Evolutionary conservation across 192 early-diverging fungal species (phyloP), one percentile per base, ranked within the genome.

Genomic region (Ramicandelaber brevisporus): DNA sequence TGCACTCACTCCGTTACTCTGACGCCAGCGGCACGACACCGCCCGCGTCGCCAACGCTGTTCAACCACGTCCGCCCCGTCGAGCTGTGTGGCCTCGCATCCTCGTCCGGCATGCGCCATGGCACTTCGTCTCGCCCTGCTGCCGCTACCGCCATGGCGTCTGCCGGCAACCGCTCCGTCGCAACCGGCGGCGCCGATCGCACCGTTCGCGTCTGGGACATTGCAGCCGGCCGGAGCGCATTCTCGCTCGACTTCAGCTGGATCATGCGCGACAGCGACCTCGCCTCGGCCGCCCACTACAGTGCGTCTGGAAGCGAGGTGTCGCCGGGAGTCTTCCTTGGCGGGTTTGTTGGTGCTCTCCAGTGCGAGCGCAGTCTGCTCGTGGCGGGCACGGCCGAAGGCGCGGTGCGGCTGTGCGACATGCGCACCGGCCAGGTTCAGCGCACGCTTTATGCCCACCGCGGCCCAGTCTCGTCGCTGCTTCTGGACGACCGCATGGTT

Each of bases 121-220:
- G 20, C 26, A 43, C 43, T 14, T 42, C 53, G 27, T 22, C 43
- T 0, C 43, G 42, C 6, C 52, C 55, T 21, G 18, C 27, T 0
- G 48, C 41, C 16, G 54, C 42, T 2, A 46, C 53, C 12, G 53
- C 51, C 5, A 55, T 38, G 26, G 33, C 50, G 11, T 44, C 73
- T 59, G 47, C 50, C 0, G 15, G 21, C 2, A 35, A 27, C 2
- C 29, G 29, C 6, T 39, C 37, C 20, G 15, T 59, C 17, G 45
- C 77, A 9, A 67, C 74, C 2, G 78, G 74, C 27, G 63, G 72
- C 12, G 61, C 68, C 9, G 78, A 81, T 45, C 54, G 61, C 30
- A 78, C 78, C 1, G 65, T 81, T 33, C 63, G 63, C 31, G 65
- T 72, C 29, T 81, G 78, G 78, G 78, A 81, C 38, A 27, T 81